phyloP scores from a whole-genome alignment of 164 flowering plant genomes.

The Stephania cephalantha region DNA sequence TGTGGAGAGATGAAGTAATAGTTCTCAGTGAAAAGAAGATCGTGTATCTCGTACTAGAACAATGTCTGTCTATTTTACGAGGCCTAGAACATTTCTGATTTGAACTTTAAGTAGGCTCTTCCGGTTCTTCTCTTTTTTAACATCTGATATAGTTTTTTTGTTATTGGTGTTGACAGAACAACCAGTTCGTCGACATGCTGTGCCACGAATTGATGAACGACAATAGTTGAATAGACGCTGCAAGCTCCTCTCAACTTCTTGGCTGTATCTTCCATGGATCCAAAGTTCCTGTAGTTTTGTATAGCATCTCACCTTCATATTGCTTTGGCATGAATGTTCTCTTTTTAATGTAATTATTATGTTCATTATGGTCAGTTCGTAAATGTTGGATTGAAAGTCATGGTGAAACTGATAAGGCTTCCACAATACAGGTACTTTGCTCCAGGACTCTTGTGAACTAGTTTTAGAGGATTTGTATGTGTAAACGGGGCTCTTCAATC shows the following conservation, averaged over 20 bases:
- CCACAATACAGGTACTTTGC: no score
- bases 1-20: not conserved
- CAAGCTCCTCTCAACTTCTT: not conserved
- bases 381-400: not conserved
- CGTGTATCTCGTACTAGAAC: no score
- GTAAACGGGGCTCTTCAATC: no score
- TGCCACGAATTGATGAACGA: conserved; percentile 50
- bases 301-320: not conserved
- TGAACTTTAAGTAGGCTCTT: not conserved
- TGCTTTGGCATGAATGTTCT: not conserved
- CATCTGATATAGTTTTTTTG: not conserved
- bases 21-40: no score
- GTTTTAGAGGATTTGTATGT: no score
- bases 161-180: conserved; percentile 35
- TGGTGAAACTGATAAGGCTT: not conserved
- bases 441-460: no score
- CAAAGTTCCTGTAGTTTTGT: not conserved
- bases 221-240: conserved; percentile 22
- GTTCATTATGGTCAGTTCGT: not conserved
- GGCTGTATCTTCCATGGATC: not conserved
- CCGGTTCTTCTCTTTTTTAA: not conserved
- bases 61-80: no score
- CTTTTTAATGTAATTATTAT: not conserved
- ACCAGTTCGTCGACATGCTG: conserved; percentile 71
- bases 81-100: not conserved